phyloP scores from a whole-genome alignment of 23 red algal species.

The Chondrus crispus region DNA sequence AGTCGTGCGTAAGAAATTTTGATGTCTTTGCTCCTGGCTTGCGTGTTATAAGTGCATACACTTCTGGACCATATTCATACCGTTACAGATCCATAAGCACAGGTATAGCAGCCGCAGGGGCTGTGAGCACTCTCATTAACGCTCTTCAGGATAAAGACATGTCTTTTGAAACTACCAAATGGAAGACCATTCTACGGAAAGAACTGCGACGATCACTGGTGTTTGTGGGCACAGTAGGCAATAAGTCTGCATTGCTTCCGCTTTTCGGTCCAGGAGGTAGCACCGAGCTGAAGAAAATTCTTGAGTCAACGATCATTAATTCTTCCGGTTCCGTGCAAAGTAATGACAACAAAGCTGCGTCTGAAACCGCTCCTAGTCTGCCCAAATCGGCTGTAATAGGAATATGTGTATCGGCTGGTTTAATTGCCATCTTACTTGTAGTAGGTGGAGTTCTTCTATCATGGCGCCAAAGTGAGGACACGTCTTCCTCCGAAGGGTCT shows the following conservation, averaged over 20 bases:
- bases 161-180: neutral
- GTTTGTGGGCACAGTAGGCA: too few species aligned
- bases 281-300: neutral
- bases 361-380: neutral
- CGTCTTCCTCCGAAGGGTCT: neutral
- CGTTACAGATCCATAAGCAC: neutral
- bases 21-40: neutral
- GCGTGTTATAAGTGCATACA: neutral
- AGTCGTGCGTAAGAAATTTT: neutral
- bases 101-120: neutral
- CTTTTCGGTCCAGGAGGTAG: neutral
- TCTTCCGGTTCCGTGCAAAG: neutral
- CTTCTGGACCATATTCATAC: neutral
- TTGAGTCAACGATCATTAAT: neutral
- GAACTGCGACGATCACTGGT: too few species aligned
- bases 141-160: neutral
- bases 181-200: neutral
- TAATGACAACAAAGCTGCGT: neutral
- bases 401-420: neutral
- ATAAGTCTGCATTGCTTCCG: too few species aligned
- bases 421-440: neutral
- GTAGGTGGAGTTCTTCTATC: neutral
- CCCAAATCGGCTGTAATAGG: neutral
- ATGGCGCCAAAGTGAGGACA: neutral
- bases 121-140: neutral